Base-by-base conservation (phyloP, 2,329 filamentous ascomycete genomes). In the Xylaria sp. region DNA sequence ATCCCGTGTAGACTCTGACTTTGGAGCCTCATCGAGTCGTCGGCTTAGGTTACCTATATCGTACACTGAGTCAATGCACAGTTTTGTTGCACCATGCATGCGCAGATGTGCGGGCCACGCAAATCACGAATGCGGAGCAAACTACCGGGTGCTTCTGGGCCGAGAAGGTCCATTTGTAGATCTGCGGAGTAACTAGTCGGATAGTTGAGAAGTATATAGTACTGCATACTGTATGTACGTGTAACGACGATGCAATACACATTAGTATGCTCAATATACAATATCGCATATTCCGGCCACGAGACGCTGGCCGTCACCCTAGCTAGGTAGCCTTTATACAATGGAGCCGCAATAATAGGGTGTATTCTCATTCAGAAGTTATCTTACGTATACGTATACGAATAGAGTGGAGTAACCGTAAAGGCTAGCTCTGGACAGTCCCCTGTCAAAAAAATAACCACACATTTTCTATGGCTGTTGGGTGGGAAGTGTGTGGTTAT, bases 161-260 rank as follows among this genome's bases (percentile, higher is more conserved):
- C 65, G 66, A 70, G 65, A 70, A 65, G 65, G 44, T 58, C 65
- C 39, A 62, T 65, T 62, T 52, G 65, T 50, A 70, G 68, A 70
- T 70, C 61, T 60, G 65, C 65, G 68, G 68, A 63, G 66, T 39
- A 48, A 55, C 37, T 46, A 46, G 60, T 41, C 28, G 37, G 39
- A 39, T 48, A 18, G 25, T 44, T 13, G n/a, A 7, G 46, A 48
- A 9, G 46, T n/a, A 46, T 41, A 41, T 41, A 41, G 39, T 41
- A 28, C 28, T 28, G 28, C 34, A 10, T 37, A 10, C 10, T 37
- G 34, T 44, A 44, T 7, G 41, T 46, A 46, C 41, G 28, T 28
- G 28, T 28, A 28, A n/a, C 15, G 15, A 46, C 41, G n/a, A 46
- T 46, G 8, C 41, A n/a, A 46, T 46, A 7, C 41, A 12, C 46